These are phyloP conservation scores for Dendryphion nanum DNA, from an alignment of 2,329 filamentous ascomycete species.

Conservation along the genomic window DNA sequence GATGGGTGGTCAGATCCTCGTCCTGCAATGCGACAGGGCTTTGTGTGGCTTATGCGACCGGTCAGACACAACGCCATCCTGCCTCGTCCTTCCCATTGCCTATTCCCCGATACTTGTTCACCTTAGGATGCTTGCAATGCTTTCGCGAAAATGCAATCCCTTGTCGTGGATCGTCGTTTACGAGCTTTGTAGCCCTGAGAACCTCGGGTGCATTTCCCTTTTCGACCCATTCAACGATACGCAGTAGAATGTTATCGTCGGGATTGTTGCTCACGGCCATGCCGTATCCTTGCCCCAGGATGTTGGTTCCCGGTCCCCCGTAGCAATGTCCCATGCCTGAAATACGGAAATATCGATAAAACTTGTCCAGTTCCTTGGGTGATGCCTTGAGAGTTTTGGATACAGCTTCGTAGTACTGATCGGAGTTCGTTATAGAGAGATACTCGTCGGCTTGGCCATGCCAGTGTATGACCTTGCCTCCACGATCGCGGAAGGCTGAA, in stretches of 20 bases:
- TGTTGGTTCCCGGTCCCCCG: constrained; percentile 10
- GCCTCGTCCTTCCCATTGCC: background rate
- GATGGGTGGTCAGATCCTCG: too few species aligned
- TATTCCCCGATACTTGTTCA: background rate
- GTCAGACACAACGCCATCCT: background rate
- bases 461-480: constrained; percentile 19
- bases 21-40: too few species aligned
- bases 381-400: constrained; percentile 5
- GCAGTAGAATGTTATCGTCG: constrained; percentile 43
- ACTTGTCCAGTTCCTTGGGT: constrained; percentile 9
- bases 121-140: background rate
- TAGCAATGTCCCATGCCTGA: constrained; percentile 14
- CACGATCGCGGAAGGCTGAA: constrained; percentile 13
- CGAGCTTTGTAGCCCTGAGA: too few species aligned
- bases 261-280: constrained; percentile 7
- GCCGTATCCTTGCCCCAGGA: constrained; percentile 6
- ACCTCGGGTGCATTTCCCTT: background rate
- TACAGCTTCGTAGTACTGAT: constrained; percentile 11
- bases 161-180: background rate
- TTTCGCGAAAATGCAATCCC: background rate
- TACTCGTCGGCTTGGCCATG: constrained; percentile 11
- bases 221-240: constrained; percentile 7
- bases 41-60: too few species aligned
- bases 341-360: constrained; percentile 17
- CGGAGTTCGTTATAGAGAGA: constrained; percentile 2